Base-by-base conservation (phyloP, 192 early-diverging fungal species). In the Geosiphon pyriformis region DNA sequence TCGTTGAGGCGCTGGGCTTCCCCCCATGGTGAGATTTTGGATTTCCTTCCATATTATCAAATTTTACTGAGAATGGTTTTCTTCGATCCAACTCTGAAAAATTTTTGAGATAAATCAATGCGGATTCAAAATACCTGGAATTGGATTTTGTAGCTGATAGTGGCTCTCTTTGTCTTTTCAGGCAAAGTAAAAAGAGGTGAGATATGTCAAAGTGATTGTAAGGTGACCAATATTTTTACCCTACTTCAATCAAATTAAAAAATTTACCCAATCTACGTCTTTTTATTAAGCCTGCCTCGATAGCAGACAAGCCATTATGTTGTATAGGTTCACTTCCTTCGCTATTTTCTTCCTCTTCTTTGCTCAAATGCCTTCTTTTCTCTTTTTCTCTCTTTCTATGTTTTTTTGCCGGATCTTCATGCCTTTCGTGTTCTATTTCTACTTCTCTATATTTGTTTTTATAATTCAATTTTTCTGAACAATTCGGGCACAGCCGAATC, bases 381-480 rank as follows among this genome's bases (percentile, higher is more conserved):
- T 15, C 31, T 59, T 31, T 33, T 59, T 31, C 20, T 20, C 18
- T 29, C 26, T 31, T 63, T 48, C 27, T 30, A 51, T 26, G 7
- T 32, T 51, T 4, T 49, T 48, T 47, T 63, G 22, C 37, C 50
- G 46, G 42, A 31, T 63, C 33, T 51, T 63, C 37, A 48, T 51
- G 42, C 15, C 6, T 48, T 18, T 51, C 8, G 20, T 33, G 17
- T 29, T 63, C 48, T 7, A n/a, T 63, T 34, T 65, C 25, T 11
- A 33, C 33, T 65, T 65, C 62, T 34, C 79, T 77, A 37, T 84
- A 80, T 33, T 76, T 65, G 29, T 81, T 91, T 56, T 80, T 83
- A 74, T 89, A 91, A 65, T 94, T 89, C 4, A 94, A 75, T 68
- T 80, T 85, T 54, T 84, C 57, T 0, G 89, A 84, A 71, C 92